These are phyloP conservation scores for Rhizopus arrhizus DNA, from an alignment of 371 early-diverging fungal species.

Conservation along the genomic window DNA sequence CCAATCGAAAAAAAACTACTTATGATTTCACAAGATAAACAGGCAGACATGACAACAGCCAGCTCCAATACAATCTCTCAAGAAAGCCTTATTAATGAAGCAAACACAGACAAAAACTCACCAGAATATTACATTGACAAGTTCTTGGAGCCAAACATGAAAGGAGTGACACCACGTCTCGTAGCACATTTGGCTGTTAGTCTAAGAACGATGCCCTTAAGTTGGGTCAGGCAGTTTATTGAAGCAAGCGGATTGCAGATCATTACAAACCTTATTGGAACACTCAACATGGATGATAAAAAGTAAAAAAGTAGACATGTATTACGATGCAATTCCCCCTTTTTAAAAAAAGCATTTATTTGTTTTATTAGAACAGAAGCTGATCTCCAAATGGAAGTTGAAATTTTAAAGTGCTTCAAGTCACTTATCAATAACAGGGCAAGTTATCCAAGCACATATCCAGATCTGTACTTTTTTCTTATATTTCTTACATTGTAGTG, in stretches of 20 bases:
- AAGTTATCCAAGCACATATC: slow-evolving; percentile 12
- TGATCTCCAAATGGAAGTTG: slow-evolving; percentile 78
- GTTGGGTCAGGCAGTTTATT: slow-evolving; percentile 70
- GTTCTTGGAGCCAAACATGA: slow-evolving; percentile 60
- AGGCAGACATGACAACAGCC: slow-evolving; percentile 34
- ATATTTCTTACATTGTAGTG: slow-evolving; percentile 45
- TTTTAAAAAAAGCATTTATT: background rate
- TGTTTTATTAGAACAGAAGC: slow-evolving; percentile 56
- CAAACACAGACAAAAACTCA: slow-evolving; percentile 56
- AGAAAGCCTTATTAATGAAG: slow-evolving; percentile 19
- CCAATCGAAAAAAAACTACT: slow-evolving; percentile 54
- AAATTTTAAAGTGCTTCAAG: slow-evolving; percentile 81
- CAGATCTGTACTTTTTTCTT: background rate
- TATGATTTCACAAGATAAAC: slow-evolving; percentile 56
- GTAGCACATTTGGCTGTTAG: slow-evolving; percentile 68
- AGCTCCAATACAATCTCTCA: slow-evolving; percentile 21
- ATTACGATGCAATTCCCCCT: background rate
- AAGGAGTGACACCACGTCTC: slow-evolving; percentile 59
- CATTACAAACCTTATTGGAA: slow-evolving; percentile 67
- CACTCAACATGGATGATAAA: slow-evolving; percentile 50
- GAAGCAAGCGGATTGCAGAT: slow-evolving; percentile 71
- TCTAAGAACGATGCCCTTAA: slow-evolving; percentile 74
- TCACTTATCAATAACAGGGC: slow-evolving; percentile 73
- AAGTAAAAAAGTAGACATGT: slow-evolving; percentile 33
- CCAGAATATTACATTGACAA: slow-evolving; percentile 70